phyloP scores from a whole-genome alignment of 1,284 basidiomycete genomes.

The Mycena citricolor region DNA sequence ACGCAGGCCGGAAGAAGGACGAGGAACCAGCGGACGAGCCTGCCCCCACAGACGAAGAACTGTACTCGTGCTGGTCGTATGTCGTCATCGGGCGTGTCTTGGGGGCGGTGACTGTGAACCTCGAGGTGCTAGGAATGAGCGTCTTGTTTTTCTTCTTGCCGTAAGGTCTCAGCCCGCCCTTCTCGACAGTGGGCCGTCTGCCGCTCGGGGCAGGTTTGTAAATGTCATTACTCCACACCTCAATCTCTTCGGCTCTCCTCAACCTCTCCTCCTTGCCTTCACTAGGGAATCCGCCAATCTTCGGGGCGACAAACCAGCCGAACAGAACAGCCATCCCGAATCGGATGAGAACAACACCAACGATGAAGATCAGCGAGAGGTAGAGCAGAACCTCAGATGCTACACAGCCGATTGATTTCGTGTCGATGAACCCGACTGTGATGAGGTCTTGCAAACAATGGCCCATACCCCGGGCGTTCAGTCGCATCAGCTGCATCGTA shows the following conservation, averaged over 20 bases:
- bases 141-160: conserved; percentile 66
- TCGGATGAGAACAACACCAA: conserved; percentile 93
- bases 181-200: conserved; percentile 86
- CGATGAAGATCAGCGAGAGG: conserved; percentile 94
- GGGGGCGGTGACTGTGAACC: conserved; percentile 84
- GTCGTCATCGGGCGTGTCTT: conserved; percentile 69
- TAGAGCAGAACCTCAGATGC: conserved; percentile 91
- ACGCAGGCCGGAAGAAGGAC: conserved; percentile 41
- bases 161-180: conserved; percentile 55
- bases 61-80: conserved; percentile 66
- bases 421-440: conserved; percentile 92
- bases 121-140: conserved; percentile 81
- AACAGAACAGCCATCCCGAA: conserved; percentile 98
- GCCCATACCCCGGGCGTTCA: conserved; percentile 63
- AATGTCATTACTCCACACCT: conserved; percentile 96
- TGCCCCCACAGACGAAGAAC: conserved; percentile 54
- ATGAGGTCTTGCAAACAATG: conserved; percentile 86
- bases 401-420: conserved; percentile 92
- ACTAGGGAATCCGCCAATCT: conserved; percentile 88
- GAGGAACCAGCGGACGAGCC: conserved; percentile 37
- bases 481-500: conserved; percentile 77
- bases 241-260: conserved; percentile 88
- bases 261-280: conserved; percentile 96
- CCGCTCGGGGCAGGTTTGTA: conserved; percentile 91
- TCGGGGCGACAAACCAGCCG: conserved; percentile 96